Base-by-base conservation (phyloP, 2,329 filamentous ascomycete species). In the Volutella citrinella region DNA sequence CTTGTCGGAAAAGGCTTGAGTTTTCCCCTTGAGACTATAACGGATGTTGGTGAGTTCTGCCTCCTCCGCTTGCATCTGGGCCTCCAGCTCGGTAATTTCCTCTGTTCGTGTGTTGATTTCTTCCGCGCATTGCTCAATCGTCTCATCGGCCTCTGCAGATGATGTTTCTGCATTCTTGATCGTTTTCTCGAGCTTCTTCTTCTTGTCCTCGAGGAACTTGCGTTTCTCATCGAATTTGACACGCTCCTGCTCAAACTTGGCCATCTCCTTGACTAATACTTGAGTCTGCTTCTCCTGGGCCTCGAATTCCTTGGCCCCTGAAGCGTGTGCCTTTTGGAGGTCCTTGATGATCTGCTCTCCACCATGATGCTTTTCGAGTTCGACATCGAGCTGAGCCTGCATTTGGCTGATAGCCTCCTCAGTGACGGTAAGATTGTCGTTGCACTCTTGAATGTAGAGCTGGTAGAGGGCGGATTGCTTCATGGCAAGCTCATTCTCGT, bases 171-270 rank as follows among this genome's bases (percentile, higher is more conserved):
- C 87, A 27, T 82, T 84, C 34, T 80, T 73, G 42, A 93, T 86
- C 0, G 84, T 78, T 67, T 95, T 97, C 48, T 97, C 88, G 11
- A 95, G 75, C 66, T 98, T 98, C 69, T 93, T 95, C 52, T 87
- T 83, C 68, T 98, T 98, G 54, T 83, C 84, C 3, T 77, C 71
- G 46, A 98, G 66, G 61, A 97, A 97, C 59, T 98, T 98, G 60
- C 84, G 84, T 71, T 97, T 97, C 63, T 98, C 94, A 46, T 97
- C 91, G 48, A 95, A 90, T 57, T 98, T 98, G 63, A 98, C 93
- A 15, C 83, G 82, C 56, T 97, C 93, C 57, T 97, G 95, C 56
- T 98, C 94, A 43, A 94, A 89, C 56, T 90, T 91, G 27, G 88
- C 82, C 65, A 93, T 82, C 57, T 97, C 87, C 57, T 95, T 95